These are phyloP conservation scores for Diaporthe capsici DNA, from an alignment of 2,329 filamentous ascomycete species.

Conservation along the genomic window DNA sequence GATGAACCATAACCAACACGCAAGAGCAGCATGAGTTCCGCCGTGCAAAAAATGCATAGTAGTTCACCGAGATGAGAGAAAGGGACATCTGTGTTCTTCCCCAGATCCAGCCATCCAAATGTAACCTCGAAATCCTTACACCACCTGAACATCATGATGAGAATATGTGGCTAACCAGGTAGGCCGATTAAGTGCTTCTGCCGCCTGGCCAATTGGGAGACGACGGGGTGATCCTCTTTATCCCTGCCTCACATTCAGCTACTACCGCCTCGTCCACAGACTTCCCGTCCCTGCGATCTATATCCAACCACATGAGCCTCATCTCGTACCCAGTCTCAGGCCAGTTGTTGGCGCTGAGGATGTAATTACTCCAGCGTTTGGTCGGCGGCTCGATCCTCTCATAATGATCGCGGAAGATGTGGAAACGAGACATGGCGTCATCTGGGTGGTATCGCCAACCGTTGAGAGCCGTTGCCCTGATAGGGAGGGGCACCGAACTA, in stretches of 20 bases:
- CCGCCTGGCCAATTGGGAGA: not conserved
- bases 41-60: too few relatives aligned
- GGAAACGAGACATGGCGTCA: not conserved
- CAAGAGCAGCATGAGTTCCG: too few relatives aligned
- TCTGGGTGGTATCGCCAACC: slow-evolving; percentile 4
- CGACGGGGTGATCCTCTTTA: not conserved
- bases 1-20: too few relatives aligned
- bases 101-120: too few relatives aligned
- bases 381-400: not conserved
- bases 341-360: not conserved
- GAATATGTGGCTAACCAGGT: not conserved
- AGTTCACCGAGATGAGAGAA: too few relatives aligned
- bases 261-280: not conserved
- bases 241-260: not conserved
- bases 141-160: too few relatives aligned
- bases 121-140: too few relatives aligned
- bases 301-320: not conserved
- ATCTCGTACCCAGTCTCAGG: not conserved
- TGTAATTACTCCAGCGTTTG: not conserved
- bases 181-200: not conserved
- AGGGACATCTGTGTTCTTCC: too few relatives aligned
- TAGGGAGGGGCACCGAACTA: not conserved
- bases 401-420: not conserved
- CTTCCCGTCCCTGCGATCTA: not conserved
- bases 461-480: not conserved